Percentiles rank a stretch among this genome's conserved stretches.
phyloP scores from a whole-genome alignment of 768 basidiomycete genomes.

The Exidia glandulosa region DNA sequence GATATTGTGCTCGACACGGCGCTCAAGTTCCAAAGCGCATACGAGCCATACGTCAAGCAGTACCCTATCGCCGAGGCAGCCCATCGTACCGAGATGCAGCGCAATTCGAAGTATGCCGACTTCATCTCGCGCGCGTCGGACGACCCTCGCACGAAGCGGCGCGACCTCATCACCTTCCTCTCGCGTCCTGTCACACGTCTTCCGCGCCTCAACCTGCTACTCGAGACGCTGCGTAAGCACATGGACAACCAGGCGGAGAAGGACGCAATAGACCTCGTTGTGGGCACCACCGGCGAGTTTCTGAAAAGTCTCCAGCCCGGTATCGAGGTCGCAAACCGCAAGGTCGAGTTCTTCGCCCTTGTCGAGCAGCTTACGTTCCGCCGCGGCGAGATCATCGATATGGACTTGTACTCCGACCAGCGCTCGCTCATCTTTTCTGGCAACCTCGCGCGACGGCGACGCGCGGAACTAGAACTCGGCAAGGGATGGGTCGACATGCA shows the following conservation, averaged over 20 bases:
- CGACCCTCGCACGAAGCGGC: conserved; percentile 58
- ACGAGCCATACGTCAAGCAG: conserved; percentile 78
- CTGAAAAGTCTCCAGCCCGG: conserved; percentile 84
- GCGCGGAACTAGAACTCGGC: conserved; percentile 49
- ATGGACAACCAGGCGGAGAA: conserved; percentile 64
- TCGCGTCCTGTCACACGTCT: conserved; percentile 84
- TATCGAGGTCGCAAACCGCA: conserved; percentile 81
- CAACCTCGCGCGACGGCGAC: conserved; percentile 45
- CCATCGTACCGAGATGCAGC: conserved; percentile 65
- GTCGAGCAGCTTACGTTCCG: conserved; percentile 65
- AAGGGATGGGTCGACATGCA: conserved; percentile 61
- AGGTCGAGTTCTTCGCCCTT: conserved; percentile 78
- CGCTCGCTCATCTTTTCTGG: conserved; percentile 63
- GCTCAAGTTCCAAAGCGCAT: conserved; percentile 45
- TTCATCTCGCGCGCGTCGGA: conserved; percentile 54
- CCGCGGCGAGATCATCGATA: conserved; percentile 74
- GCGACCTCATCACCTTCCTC: conserved; percentile 72
- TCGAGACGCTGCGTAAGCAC: conserved; percentile 35
- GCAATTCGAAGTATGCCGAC: conserved; percentile 52
- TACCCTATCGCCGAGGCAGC: conserved; percentile 78
- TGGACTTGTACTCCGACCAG: conserved; percentile 70
- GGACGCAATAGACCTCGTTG: conserved; percentile 62
- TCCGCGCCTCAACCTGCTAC: conserved; percentile 62
- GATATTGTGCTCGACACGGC: conserved; percentile 69
- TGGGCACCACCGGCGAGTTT: conserved; percentile 55